Evolutionary conservation across 306 rosid species (phyloP), one percentile per base, ranked within the genome.

Genomic region (Malus asiatica): DNA sequence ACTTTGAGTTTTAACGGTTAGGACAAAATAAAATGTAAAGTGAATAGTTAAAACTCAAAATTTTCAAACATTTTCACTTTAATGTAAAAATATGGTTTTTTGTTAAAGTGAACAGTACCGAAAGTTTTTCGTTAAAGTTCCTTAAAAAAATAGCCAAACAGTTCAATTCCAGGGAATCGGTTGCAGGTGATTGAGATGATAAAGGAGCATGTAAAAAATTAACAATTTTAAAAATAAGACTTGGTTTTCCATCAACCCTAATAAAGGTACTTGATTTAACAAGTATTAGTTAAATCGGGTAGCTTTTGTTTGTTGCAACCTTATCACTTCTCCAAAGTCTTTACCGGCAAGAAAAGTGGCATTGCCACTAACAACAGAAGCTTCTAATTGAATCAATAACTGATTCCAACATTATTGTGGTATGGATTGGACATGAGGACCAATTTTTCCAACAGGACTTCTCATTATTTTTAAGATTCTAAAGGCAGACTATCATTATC

Each of bases 281-380:
- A n/a, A 66, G 8, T 14, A 33, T 29, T 65, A 35, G 16, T 66
- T 33, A 66, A 66, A 66, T 32, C 35, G 8, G 20, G 66, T 18
- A 35, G 66, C 70, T 35, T 35, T 66, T 22, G 12, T 35, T 33
- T 19, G 45, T 66, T 6, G 66, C 29, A 65, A 59, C 77, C 82
- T 72, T 78, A 78, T 78, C 82, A 35, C 18, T 57, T 23, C 45
- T 59, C 33, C 61, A 25, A 63, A 72, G 4, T 23, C 66, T 52
- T 52, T 63, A 64, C 52, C 40, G 6, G 68, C 18, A 52, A 48
- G 32, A 64, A 71, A 71, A 64, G 82, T 25, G 32, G 79, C 29
- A 52, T 32, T 30, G 27, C 55, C 20, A 48, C 22, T 30, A 74
- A 35, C 20, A n/a, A 2, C 6, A 27, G 69, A 77, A 68, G 75